Percentiles rank a stretch among this genome's conserved stretches.
Conservation (phyloP, 2,329 filamentous ascomycete species). For the Trichophyton benhamiae region DNA sequence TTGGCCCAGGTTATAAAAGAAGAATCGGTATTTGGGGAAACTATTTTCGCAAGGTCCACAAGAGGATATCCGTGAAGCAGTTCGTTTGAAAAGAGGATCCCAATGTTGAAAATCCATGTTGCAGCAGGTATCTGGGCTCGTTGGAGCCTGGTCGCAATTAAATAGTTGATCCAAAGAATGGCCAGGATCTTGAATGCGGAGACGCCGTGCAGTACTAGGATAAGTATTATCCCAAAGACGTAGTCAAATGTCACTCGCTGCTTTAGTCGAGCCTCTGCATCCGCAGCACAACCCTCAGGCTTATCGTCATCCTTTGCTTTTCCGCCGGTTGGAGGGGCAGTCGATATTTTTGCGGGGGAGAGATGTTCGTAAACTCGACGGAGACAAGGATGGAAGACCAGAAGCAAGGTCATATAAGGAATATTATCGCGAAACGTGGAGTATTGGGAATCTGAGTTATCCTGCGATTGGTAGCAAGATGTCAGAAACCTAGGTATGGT, state of each 20-base stretch:
- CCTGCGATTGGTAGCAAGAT: slow-evolving; percentile 38
- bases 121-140: slow-evolving; percentile 56
- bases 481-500: neutral
- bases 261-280: slow-evolving; percentile 47
- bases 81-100: slow-evolving; percentile 80
- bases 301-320: slow-evolving; percentile 20
- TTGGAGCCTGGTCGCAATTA: slow-evolving; percentile 60
- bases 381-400: slow-evolving; percentile 67
- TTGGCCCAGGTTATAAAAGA: slow-evolving; percentile 49
- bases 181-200: slow-evolving; percentile 69
- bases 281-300: slow-evolving; percentile 23
- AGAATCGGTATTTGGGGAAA: slow-evolving; percentile 37
- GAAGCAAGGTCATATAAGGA: slow-evolving; percentile 61
- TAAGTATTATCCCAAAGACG: slow-evolving; percentile 65
- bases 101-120: slow-evolving; percentile 86
- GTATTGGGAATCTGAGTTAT: slow-evolving; percentile 85
- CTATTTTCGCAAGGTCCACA: slow-evolving; percentile 45
- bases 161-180: slow-evolving; percentile 74
- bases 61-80: slow-evolving; percentile 66
- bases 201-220: slow-evolving; percentile 69
- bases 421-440: slow-evolving; percentile 72
- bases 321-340: slow-evolving; percentile 13
- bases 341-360: slow-evolving; percentile 31
- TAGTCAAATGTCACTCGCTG: slow-evolving; percentile 73
- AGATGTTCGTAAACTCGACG: slow-evolving; percentile 57